These are phyloP conservation scores for Backusella luteola DNA, from an alignment of 192 early-diverging fungal genomes.

Conservation along the genomic window DNA sequence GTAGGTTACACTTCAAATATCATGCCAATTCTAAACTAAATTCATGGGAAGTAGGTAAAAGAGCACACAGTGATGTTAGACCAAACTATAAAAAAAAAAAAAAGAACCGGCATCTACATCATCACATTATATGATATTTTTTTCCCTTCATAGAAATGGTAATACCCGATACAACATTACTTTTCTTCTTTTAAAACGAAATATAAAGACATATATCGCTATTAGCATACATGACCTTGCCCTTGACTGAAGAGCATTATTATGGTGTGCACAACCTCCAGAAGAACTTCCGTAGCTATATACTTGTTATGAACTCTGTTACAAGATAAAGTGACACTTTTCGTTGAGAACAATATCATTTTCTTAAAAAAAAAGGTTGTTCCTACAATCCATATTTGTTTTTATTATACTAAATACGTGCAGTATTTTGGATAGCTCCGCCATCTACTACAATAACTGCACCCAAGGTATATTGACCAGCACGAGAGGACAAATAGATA, in stretches of 20 bases:
- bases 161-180: neutral
- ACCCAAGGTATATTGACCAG: slow-evolving; percentile 62
- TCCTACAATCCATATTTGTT: neutral
- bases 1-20: neutral
- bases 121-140: neutral
- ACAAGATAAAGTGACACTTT: too few relatives aligned
- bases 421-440: slow-evolving; percentile 15
- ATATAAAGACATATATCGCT: too few relatives aligned
- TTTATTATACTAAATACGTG: slow-evolving; percentile 13
- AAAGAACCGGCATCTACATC: neutral
- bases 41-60: too few relatives aligned
- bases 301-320: too few relatives aligned
- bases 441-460: slow-evolving; percentile 33
- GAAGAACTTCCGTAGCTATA: too few relatives aligned
- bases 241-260: too few relatives aligned
- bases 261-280: too few relatives aligned
- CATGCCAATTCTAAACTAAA: neutral
- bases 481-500: slow-evolving; percentile 75
- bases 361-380: neutral
- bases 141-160: neutral
- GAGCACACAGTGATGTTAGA: neutral
- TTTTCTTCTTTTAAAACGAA: neutral
- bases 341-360: neutral
- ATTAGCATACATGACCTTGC: too few relatives aligned
- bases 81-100: neutral